Percentiles rank a stretch among this genome's conserved stretches.
Conservation (phyloP, 1,139 yeast species). For the Yamadazyma triangularis region DNA sequence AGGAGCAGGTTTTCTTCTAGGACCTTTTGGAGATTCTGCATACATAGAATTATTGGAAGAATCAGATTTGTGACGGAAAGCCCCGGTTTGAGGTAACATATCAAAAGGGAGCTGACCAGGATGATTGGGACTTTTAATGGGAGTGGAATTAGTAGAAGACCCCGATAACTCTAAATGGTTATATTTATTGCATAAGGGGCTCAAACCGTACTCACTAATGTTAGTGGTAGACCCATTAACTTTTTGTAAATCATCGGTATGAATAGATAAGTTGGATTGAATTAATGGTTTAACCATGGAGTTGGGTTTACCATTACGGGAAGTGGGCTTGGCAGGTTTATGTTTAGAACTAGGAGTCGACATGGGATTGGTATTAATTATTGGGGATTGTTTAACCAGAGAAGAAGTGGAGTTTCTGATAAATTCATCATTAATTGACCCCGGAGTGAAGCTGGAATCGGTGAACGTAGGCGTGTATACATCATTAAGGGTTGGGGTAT, state of each 20-base stretch:
- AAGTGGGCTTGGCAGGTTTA: conserved; percentile 5
- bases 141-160: conserved; percentile 7
- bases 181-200: conserved; percentile 18
- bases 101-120: neutral
- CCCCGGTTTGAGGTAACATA: neutral
- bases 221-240: neutral
- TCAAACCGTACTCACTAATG: conserved; percentile 1
- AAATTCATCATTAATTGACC: conserved; percentile 14
- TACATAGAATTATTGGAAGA: neutral
- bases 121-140: conserved; percentile 9
- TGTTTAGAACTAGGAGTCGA: conserved; percentile 7
- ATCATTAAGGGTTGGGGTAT: neutral
- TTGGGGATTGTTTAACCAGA: conserved; percentile 23
- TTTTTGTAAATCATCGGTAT: conserved; percentile 9
- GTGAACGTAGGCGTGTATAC: neutral
- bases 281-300: no score
- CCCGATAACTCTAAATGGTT: conserved; percentile 7
- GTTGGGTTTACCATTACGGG: conserved; percentile 2
- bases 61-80: neutral
- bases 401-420: conserved; percentile 27
- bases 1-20: neutral
- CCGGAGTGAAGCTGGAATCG: neutral
- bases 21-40: no score
- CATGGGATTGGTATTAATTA: conserved; percentile 22
- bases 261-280: conserved; percentile 16